These are phyloP conservation scores for Colletotrichum tabaci DNA, from an alignment of 2,329 filamentous ascomycete genomes.

Conservation along the genomic window DNA sequence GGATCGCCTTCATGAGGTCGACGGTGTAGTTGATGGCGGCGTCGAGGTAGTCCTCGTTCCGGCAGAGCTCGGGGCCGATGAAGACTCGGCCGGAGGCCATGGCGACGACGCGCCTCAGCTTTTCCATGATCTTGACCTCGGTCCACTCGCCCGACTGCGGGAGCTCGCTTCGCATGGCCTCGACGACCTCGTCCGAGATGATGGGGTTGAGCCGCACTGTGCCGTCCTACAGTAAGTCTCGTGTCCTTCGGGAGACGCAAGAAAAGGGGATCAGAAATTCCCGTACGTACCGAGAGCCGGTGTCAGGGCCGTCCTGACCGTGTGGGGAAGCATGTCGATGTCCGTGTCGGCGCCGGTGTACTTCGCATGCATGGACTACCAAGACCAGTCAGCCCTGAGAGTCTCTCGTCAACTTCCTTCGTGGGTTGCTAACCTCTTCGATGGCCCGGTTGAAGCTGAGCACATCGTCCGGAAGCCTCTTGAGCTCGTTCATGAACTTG, in stretches of 20 bases:
- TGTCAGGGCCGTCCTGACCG: constrained; percentile 51
- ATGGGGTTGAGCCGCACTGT: constrained; percentile 54
- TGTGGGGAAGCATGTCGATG: constrained; percentile 46
- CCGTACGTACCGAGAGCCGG: constrained; percentile 49
- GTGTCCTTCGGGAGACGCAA: too few relatives aligned
- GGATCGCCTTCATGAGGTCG: constrained; percentile 56
- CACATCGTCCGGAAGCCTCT: constrained; percentile 51
- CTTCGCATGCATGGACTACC: constrained; percentile 50
- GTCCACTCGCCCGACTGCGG: constrained; percentile 58
- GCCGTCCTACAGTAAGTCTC: background rate
- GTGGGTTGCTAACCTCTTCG: constrained; percentile 41
- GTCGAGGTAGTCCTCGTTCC: constrained; percentile 60
- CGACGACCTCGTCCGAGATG: constrained; percentile 56
- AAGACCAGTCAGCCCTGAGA: background rate
- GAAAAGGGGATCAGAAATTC: background rate
- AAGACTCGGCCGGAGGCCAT: constrained; percentile 64
- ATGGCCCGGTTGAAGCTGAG: constrained; percentile 50
- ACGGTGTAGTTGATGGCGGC: constrained; percentile 64
- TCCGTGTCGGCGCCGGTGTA: constrained; percentile 52
- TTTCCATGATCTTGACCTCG: constrained; percentile 55
- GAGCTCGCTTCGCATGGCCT: constrained; percentile 52
- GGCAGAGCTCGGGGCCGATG: constrained; percentile 62
- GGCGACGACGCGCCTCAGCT: constrained; percentile 61
- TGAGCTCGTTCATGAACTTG: constrained; percentile 50
- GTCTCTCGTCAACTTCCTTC: background rate